Evolutionary conservation across 257 asterid genomes (phyloP), one percentile per base, ranked within the genome.

Genomic region (Solanum peruvianum): DNA sequence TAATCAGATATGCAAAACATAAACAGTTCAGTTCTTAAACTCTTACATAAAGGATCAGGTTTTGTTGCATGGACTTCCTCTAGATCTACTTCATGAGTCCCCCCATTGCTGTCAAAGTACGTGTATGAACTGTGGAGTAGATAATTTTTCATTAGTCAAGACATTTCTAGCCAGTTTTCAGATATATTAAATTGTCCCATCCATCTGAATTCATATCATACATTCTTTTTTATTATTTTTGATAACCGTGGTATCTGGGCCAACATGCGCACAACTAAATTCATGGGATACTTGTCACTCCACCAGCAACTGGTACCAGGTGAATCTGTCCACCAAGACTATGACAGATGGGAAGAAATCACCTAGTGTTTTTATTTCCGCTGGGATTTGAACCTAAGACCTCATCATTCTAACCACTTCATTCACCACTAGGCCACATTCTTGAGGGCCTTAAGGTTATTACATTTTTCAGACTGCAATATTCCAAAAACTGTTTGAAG

Each of bases 31-130:
- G 66, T 45, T 78, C 25, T 45, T 27, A 45, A 72, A 85, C 70
- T 58, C 99, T 94, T 91, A 95, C 99, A 94, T 84, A 97, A 45
- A 67, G 93, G 90, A 91, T 95, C 96, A 60, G 93, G 82, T 91
- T 92, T 94, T 85, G 94, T 91, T 89, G 90, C 94, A 85, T 88
- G 93, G 86, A 95, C 71, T 73, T 92, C 97, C 90, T 94, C 90
- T 35, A 89, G 90, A 35, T 87, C 91, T 47, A 94, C 93, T 72
- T 93, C 97, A 90, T 92, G 92, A 86, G 86, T 64, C 82, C 90
- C 91, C 87, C 93, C 95, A 64, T 88, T 90, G 70, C 89, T 86
- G 86, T 94, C 98, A 85, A 97, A 86, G 88, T 92, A 94, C 87
- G 45, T 87, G 93, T 98, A 95, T 5, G 95, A 92, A 87, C 98